phyloP scores from a whole-genome alignment of 495 filamentous ascomycete species.

The Aspergillus coremiiformis region DNA sequence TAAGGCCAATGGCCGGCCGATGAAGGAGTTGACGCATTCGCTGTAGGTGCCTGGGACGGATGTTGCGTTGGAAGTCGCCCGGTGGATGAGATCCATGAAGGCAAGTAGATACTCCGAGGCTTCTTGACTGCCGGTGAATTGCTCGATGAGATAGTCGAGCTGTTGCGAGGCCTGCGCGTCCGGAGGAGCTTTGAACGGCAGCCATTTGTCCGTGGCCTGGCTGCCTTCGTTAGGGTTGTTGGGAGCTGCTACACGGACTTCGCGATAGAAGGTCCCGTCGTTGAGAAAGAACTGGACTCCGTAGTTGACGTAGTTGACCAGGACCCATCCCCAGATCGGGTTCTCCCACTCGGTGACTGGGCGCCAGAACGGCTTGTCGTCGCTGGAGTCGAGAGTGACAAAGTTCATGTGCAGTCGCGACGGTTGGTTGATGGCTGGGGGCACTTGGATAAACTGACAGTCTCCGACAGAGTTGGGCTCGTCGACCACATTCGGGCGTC shows the following conservation, averaged over 20 bases:
- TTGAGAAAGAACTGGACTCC: conserved; percentile 43
- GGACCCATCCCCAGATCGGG: conserved; percentile 49
- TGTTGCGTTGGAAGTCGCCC: conserved; percentile 10
- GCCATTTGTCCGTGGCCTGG: neutral
- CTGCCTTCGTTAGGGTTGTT: neutral
- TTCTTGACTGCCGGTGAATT: conserved; percentile 14
- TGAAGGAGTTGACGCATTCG: conserved; percentile 27
- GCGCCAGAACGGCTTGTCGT: neutral
- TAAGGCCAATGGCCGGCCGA: conserved; percentile 44
- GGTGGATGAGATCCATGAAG: conserved; percentile 37
- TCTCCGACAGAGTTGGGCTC: neutral
- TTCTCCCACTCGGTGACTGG: conserved; percentile 34
- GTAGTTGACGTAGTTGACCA: conserved; percentile 43
- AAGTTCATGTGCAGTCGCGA: conserved; percentile 38
- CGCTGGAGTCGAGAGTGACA: neutral
- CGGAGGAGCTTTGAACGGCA: neutral
- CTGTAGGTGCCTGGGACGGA: conserved; percentile 14
- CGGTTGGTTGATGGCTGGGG: conserved; percentile 43
- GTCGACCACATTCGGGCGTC: conserved; percentile 14
- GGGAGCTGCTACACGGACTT: conserved; percentile 33
- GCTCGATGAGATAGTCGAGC: conserved; percentile 28
- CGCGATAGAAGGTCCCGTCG: conserved; percentile 47
- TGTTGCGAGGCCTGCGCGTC: conserved; percentile 13
- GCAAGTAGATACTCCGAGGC: conserved; percentile 24
- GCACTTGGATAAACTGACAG: conserved; percentile 38